Base-by-base conservation (phyloP, 106 monocot species). In the Dendrobium huoshanense region DNA sequence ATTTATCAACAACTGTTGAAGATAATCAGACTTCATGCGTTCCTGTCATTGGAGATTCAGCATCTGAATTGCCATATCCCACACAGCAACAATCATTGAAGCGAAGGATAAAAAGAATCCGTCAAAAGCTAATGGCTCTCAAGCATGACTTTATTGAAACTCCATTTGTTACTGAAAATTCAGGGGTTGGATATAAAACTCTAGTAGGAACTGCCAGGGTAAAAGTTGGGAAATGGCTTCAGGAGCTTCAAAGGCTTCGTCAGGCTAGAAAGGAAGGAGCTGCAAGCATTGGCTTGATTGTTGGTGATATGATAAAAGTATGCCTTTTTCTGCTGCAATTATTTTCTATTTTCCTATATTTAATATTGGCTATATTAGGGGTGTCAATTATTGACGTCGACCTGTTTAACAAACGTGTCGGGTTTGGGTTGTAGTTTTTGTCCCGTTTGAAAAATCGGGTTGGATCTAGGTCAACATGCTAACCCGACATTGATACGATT, bases 251-350 rank as follows among this genome's bases (percentile, higher is more conserved):
- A 85, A 92, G 80, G 82, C 85, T 91, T 85, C 89, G 94, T 40
- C 97, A 92, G 77, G 92, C 94, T 79, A 86, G 97, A 85, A 97
- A 97, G 82, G 95, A 95, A 81, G 94, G 94, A 47, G 89, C 94
- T 85, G 84, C 89, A 84, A 97, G 88, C 81, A 97, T 94, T 80
- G 97, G 97, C 61, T 85, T 97, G 80, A 89, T 94, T 84, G 81
- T 91, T 68, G 84, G 87, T 37, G 94, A 97, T 73, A 94, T 97
- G 80, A 79, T 89, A 45, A 97, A 97, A 89, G 97, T 97, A 77
- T 61, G 64, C 79, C 42, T 47, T 65, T 55, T 54, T 77, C 20
- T 41, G 9, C 15, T 70, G 33, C 70, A 37, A 16, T 70, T 70
- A 70, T 70, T 4, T 70, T 70, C 37, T 27, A 1, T 65, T 64